Evolutionary conservation across 495 filamentous ascomycete genomes (phyloP).

Genomic region (Aspergillus kassunensis): DNA sequence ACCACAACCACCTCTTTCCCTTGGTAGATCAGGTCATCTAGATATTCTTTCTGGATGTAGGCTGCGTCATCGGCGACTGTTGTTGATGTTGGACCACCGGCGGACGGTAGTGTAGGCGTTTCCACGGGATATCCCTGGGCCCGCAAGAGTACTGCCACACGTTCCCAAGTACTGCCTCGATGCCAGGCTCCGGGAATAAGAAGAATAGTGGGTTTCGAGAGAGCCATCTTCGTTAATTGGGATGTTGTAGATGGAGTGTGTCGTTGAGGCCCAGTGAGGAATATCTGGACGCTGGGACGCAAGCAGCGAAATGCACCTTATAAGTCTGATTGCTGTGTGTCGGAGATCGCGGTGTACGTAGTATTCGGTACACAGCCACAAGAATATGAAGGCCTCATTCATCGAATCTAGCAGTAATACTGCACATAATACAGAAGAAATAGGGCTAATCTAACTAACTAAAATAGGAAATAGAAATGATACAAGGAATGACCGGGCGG

Average conservation of each 20-base stretch:
- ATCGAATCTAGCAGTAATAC: neutral
- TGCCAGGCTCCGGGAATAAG: neutral
- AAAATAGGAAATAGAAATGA: too few species aligned
- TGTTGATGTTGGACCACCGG: neutral
- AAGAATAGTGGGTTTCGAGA: neutral
- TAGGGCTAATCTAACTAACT: slow-evolving; percentile 2
- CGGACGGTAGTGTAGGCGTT: neutral
- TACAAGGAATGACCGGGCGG: too few species aligned
- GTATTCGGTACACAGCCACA: neutral
- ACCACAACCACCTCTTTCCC: slow-evolving; percentile 3
- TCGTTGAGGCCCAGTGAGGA: too few species aligned
- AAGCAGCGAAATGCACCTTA: too few species aligned
- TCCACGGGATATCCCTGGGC: neutral
- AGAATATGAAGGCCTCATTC: slow-evolving; percentile 1
- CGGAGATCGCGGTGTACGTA: neutral
- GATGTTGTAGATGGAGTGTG: too few species aligned
- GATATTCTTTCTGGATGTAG: neutral
- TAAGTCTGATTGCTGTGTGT: neutral
- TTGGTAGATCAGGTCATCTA: neutral
- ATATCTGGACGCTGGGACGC: too few species aligned
- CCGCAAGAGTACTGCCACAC: neutral
- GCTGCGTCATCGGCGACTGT: neutral
- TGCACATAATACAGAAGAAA: neutral
- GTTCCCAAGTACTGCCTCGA: neutral
- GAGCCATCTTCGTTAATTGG: neutral